A percentile compares a stretch with the other conserved stretches of the same genome.
phyloP scores from a whole-genome alignment of 2,329 filamentous ascomycete species.

The Ascochyta rabiei region DNA sequence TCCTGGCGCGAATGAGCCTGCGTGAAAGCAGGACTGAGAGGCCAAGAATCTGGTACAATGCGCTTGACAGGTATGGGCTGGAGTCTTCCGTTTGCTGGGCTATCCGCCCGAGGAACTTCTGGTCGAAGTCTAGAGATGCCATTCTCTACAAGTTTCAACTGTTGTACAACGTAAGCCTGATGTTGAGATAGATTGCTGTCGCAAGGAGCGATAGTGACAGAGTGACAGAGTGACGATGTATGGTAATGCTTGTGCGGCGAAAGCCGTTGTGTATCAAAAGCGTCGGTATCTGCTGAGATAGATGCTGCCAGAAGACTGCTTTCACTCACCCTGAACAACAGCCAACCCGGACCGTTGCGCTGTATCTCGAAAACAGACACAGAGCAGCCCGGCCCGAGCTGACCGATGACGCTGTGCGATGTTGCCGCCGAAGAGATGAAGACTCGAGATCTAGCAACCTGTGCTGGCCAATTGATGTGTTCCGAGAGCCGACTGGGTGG shows the following conservation, averaged over 20 bases:
- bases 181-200: not conserved
- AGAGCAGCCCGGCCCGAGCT: conserved; percentile 42
- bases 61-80: conserved; percentile 78
- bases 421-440: conserved; percentile 36
- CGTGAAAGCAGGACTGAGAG: conserved; percentile 86
- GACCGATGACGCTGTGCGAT: conserved; percentile 34
- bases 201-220: not conserved
- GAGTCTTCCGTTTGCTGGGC: conserved; percentile 79
- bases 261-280: not conserved
- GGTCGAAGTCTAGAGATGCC: conserved; percentile 96
- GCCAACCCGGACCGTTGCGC: conserved; percentile 41
- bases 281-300: not conserved
- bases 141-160: conserved; percentile 56
- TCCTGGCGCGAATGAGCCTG: conserved; percentile 81
- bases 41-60: conserved; percentile 89
- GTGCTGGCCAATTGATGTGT: conserved; percentile 43
- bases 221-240: not conserved
- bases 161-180: not conserved
- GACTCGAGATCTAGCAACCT: conserved; percentile 29
- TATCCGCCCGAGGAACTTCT: conserved; percentile 92
- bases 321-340: conserved; percentile 24
- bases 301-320: not conserved
- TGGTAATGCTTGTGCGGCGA: not conserved
- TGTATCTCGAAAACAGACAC: conserved; percentile 40
- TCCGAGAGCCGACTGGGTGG: conserved; percentile 24